phyloP scores from a whole-genome alignment of 768 basidiomycete species.

The Suillus placidus region DNA sequence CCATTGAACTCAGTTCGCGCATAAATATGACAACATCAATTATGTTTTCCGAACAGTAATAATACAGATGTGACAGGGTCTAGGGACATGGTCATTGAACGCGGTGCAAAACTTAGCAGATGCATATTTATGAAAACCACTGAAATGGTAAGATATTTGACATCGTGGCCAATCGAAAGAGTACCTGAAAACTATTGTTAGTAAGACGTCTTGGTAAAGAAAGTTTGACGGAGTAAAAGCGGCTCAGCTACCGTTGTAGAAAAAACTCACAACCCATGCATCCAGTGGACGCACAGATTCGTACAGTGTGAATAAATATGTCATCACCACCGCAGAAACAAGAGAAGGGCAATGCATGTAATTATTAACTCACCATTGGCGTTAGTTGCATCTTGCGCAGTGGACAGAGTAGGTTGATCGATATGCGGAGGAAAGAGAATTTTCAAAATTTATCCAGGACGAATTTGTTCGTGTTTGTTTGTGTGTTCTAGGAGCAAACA shows the following conservation, averaged over 20 bases:
- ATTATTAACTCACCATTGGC: slow-evolving; percentile 21
- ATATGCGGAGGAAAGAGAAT: not conserved
- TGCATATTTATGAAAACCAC: not conserved
- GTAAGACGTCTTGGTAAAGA: slow-evolving; percentile 2
- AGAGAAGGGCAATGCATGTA: slow-evolving; percentile 9
- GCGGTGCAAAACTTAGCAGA: not conserved
- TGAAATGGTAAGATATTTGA: not conserved
- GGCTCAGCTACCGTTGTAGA: slow-evolving; percentile 90
- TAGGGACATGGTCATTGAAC: not conserved
- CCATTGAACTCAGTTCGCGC: not conserved
- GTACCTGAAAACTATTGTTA: slow-evolving; percentile 11
- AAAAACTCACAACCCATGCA: slow-evolving; percentile 53
- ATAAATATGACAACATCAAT: not conserved
- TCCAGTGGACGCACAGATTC: slow-evolving; percentile 50
- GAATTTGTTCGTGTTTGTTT: slow-evolving; percentile 5
- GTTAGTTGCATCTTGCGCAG: not conserved
- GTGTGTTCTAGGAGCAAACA: not conserved
- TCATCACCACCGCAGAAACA: slow-evolving; percentile 48
- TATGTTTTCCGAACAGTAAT: slow-evolving; percentile 7
- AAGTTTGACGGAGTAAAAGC: slow-evolving; percentile 14
- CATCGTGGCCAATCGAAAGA: not conserved
- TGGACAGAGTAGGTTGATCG: not conserved
- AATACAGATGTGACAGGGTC: not conserved
- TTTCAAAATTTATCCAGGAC: slow-evolving; percentile 1
- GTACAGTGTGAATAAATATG: slow-evolving; percentile 75